Base-by-base conservation (phyloP, 371 early-diverging fungal species). In the Conidiobolus incongruus region DNA sequence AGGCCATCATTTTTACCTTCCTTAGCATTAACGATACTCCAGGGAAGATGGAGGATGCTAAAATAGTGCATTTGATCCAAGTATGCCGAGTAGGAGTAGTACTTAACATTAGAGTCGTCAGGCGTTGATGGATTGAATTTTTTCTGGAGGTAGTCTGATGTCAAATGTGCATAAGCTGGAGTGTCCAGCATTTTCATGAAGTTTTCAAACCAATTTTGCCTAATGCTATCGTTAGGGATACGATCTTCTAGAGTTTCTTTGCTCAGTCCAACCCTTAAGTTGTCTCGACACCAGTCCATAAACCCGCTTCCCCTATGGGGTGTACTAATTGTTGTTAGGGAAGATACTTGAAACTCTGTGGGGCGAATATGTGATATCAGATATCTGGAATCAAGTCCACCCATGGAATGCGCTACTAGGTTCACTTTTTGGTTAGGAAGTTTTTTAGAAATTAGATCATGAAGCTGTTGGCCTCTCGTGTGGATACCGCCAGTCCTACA, bases 1-100 rank as follows among this genome's bases (percentile, higher is more conserved):
- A 92, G 54, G n/a, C 93, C 93, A 54, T 92, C 93, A 52, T 92
- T 92, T 0, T 68, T 65, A 8, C 90, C 93, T 52, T 88, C 90
- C n/a, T 62, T 60, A 20, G 57, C 57, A 26, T 66, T 59, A 35
- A 89, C 68, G 34, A 87, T 65, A 36, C 52, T 60, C 31, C 44
- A 53, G 35, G 51, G 72, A 50, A 51, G 46, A n/a, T 19, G 40
- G 12, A 47, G 40, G 2, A 30, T 6, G 23, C 45, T 52, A 8
- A 49, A 36, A 7, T 59, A 41, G 8, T 44, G 50, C 8, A 52
- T 50, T 15, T 63, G 54, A 17, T 60, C 63, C 20, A 70, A 65
- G 0, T 70, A 60, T 1, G 78, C 78, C 23, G 79, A 79, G 47
- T 78, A 80, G 2, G 82, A 81, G 46, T 70, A 75, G 60, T 94